phyloP scores from a whole-genome alignment of 169 alveolate genomes.

The Eimeria acervulina region DNA sequence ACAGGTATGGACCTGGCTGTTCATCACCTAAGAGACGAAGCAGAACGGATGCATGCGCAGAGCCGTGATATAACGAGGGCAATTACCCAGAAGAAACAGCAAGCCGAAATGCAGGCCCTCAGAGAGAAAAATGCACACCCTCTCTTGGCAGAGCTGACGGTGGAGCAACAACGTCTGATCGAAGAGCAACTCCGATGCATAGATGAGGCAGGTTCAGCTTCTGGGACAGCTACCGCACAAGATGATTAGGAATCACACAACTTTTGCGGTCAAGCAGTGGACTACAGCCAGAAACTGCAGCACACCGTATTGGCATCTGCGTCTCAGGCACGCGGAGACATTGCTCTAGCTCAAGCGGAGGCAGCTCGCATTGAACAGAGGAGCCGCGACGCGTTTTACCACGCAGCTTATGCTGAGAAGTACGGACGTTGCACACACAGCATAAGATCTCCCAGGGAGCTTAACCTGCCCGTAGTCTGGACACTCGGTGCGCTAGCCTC shows the following conservation, averaged over 20 bases:
- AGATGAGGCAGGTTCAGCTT: slow-evolving; percentile 71
- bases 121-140: slow-evolving; percentile 73
- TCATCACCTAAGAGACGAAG: slow-evolving; percentile 68
- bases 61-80: slow-evolving; percentile 78
- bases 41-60: slow-evolving; percentile 75
- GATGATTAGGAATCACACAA: neutral
- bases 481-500: neutral
- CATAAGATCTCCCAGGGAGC: neutral
- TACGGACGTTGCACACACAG: neutral
- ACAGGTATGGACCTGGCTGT: slow-evolving; percentile 79
- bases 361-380: slow-evolving; percentile 74
- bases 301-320: neutral
- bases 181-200: slow-evolving; percentile 82
- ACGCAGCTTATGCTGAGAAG: slow-evolving; percentile 71
- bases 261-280: neutral
- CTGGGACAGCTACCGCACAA: neutral
- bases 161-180: slow-evolving; percentile 80
- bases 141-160: slow-evolving; percentile 67
- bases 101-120: slow-evolving; percentile 66
- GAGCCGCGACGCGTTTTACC: slow-evolving; percentile 74
- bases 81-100: slow-evolving; percentile 44
- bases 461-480: neutral
- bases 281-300: neutral
- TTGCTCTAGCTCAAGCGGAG: slow-evolving; percentile 66
- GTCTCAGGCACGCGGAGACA: slow-evolving; percentile 63